Conservation (phyloP, 2,329 filamentous ascomycete species). For the Ophiognomonia clavigignenti-juglandacearum region DNA sequence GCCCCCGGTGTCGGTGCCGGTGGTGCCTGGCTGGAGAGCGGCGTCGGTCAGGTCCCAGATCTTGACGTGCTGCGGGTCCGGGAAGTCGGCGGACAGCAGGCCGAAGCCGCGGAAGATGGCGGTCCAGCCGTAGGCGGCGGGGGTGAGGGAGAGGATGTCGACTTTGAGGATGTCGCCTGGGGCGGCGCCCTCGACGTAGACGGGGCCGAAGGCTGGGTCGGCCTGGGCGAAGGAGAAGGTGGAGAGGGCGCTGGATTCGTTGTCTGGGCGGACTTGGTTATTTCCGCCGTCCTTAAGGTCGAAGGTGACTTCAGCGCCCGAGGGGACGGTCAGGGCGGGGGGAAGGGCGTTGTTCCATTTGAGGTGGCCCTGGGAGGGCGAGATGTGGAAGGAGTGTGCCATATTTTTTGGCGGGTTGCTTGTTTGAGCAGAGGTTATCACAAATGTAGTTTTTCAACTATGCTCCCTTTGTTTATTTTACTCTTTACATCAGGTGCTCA, state of each 20-base stretch:
- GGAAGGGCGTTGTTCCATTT: constrained; percentile 43
- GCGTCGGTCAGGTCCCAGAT: constrained; percentile 39
- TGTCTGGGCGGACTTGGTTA: constrained; percentile 41
- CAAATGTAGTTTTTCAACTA: too few relatives aligned
- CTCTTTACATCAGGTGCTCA: too few relatives aligned
- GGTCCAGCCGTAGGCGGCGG: constrained; percentile 47
- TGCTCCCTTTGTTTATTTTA: too few relatives aligned
- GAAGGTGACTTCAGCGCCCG: constrained; percentile 42
- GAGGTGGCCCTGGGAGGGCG: constrained; percentile 31
- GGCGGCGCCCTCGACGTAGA: constrained; percentile 42
- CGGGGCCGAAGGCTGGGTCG: constrained; percentile 47
- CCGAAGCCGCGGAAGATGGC: constrained; percentile 47
- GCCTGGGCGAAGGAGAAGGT: constrained; percentile 35
- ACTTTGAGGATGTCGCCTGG: constrained; percentile 48
- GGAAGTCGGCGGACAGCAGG: constrained; percentile 43
- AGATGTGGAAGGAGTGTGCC: constrained; percentile 24
- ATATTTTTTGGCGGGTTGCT: constrained; percentile 10
- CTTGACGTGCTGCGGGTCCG: constrained; percentile 36
- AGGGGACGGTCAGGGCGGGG: constrained; percentile 41
- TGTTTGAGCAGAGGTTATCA: background rate
- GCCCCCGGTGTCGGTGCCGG: constrained; percentile 23
- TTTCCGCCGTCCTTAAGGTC: constrained; percentile 45
- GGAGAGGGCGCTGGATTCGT: constrained; percentile 32
- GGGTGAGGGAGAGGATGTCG: constrained; percentile 40
- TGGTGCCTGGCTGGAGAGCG: constrained; percentile 10